Evolutionary conservation across 768 basidiomycete genomes (phyloP), one percentile per base, ranked within the genome.

Genomic region (Mycena capillaripes): DNA sequence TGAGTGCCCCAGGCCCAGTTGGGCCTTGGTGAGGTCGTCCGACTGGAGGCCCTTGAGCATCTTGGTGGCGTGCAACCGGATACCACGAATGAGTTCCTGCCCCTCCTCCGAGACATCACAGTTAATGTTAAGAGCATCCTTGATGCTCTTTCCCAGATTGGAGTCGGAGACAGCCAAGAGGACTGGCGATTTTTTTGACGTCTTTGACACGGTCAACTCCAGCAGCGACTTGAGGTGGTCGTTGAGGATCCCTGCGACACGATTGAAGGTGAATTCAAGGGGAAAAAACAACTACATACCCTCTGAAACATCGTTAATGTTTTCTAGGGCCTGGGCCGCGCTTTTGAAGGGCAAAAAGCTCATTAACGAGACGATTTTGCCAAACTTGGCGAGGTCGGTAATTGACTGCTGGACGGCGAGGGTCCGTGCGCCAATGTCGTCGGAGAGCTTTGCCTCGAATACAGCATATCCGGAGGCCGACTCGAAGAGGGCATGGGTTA

Each of bases 1-100:
- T 4, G 97, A 96, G 88, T 99, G 97, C 32, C 97, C 97, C 58
- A 99, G 89, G 79, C 97, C 97, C 76, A 99, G 94, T 79, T 99
- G 97, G 21, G 97, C 95, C 79, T 97, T 95, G 70, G 87, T 90
- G 76, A 98, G 88, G 88, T 99, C 97, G 76, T 92, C 94, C 48
- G 89, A 86, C 78, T 96, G 92, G 76, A 99, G 92, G 25, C 94
- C 96, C 73, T 92, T 95, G 77, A 99, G 89, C 58, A 99, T 88
- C 79, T 95, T 96, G 76, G 93, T 85, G 32, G 96, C 97, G 81
- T 98, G 97, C 68, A 95, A 86, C 74, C 97, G 95, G 74, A 98
- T 91, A 29, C 97, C 97, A 70, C 97, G 95, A 78, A 98, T 91
- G 77, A 98, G 85, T 80, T 97, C 96, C 70, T 92, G 89, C 2